phyloP scores from a whole-genome alignment of 257 asterid species.

The Orobanche coerulescens region DNA sequence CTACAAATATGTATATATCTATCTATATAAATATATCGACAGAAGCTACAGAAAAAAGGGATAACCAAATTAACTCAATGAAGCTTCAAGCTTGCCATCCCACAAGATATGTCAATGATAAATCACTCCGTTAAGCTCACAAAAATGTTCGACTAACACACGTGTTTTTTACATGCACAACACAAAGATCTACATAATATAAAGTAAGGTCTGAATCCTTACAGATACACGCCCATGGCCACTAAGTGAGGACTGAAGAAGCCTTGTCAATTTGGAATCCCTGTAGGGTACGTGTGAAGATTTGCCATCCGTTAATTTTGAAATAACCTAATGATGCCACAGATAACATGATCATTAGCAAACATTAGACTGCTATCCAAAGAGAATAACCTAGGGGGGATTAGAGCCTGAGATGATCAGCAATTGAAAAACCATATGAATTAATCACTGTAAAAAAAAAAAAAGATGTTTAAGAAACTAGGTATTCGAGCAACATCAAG shows the following conservation, averaged over 20 bases:
- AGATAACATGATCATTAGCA: constrained; percentile 26
- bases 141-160: not conserved
- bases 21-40: too few species aligned
- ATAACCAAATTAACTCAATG: not conserved
- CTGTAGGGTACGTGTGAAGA: constrained; percentile 86
- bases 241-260: constrained; percentile 93
- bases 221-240: constrained; percentile 99
- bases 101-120: constrained; percentile 10
- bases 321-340: constrained; percentile 65
- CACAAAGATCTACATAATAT: constrained; percentile 9
- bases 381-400: constrained; percentile 11
- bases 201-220: constrained; percentile 35
- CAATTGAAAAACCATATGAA: constrained; percentile 1
- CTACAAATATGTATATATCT: constrained; percentile 14
- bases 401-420: not conserved
- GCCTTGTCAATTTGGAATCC: constrained; percentile 96
- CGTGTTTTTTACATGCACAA: too few species aligned
- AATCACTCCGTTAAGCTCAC: constrained; percentile 5
- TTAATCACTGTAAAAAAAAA: not conserved
- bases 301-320: constrained; percentile 89
- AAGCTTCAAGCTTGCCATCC: constrained; percentile 12
- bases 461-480: not conserved
- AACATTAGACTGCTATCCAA: constrained; percentile 5
- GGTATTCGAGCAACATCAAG: constrained; percentile 11
- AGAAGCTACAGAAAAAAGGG: not conserved